Evolutionary conservation across 129 eudicot genomes (phyloP).

Genomic region (Lactuca sativa): DNA sequence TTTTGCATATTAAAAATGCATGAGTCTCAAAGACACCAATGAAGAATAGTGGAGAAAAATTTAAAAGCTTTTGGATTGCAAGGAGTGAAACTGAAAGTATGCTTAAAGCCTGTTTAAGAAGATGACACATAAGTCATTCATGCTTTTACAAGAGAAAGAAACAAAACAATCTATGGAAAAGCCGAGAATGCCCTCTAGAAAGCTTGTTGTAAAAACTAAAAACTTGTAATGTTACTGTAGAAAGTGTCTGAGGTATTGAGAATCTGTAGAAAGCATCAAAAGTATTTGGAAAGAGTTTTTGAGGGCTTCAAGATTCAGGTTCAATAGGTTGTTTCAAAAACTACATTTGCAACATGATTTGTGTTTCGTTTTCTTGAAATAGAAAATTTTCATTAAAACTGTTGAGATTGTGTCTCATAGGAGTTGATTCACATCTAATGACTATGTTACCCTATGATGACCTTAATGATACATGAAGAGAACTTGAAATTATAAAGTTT

Average conservation of each 20-base stretch:
- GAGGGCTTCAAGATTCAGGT: slow-evolving; percentile 55
- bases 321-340: slow-evolving; percentile 60
- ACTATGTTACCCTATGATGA: slow-evolving; percentile 37
- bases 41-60: slow-evolving; percentile 77
- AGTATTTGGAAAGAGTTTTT: slow-evolving; percentile 43
- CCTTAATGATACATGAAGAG: slow-evolving; percentile 40
- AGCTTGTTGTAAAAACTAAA: not conserved
- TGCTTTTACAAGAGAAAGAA: slow-evolving; percentile 4
- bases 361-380: slow-evolving; percentile 30
- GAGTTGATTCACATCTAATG: slow-evolving; percentile 30
- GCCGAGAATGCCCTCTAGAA: not conserved
- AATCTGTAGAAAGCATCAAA: slow-evolving; percentile 86
- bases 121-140: slow-evolving; percentile 16
- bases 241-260: slow-evolving; percentile 95
- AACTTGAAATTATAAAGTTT: slow-evolving; percentile 32
- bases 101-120: slow-evolving; percentile 88
- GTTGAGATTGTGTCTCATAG: slow-evolving; percentile 29
- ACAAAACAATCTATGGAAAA: not conserved
- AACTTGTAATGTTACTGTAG: slow-evolving; percentile 62
- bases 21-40: slow-evolving; percentile 81
- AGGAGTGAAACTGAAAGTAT: slow-evolving; percentile 98
- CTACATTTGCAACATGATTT: slow-evolving; percentile 41
- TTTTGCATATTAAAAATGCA: slow-evolving; percentile 12
- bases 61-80: slow-evolving; percentile 86
- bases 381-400: slow-evolving; percentile 21